Evolutionary conservation across 352 stramenopile genomes (phyloP), one percentile per base, ranked within the genome.

Genomic region (Phytophthora rubi): DNA sequence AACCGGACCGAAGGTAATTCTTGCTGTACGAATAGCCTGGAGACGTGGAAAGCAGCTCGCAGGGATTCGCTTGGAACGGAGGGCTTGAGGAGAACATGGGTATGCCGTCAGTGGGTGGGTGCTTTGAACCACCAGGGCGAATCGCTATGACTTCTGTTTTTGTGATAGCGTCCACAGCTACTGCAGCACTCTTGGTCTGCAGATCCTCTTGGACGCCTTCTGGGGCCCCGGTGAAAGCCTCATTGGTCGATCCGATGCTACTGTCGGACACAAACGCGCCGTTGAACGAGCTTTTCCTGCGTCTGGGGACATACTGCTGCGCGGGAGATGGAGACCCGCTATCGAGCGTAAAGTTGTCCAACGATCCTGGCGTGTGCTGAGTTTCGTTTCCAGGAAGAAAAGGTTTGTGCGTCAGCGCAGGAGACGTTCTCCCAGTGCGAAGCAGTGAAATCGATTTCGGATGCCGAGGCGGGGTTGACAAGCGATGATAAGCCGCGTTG

Each of bases 21-120:
- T 89, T 94, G 64, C 75, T 89, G 70, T 91, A 89, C 12, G 80
- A 88, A 61, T 92, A 92, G 0, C 81, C 86, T 30, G 86, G 86
- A 3, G 86, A 92, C 2, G 83, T 92, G 2, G 85, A 94, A 6
- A 92, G 64, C 32, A 93, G 47, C 49, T 94, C 86, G 12, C 79
- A 77, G 1, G 86, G 84, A 51, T 92, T 92, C 4, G 80, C 74
- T 68, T 90, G 78, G 26, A 92, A 92, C 10, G 84, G 82, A 16
- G 86, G 86, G 49, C 83, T 93, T 1, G 73, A 76, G 1, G 65
- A 69, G 44, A 88, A 83, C 23, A 71, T 61, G 30, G 80, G 58
- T 18, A 85, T 64, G 12, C 60, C 64, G 6, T 72, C 59, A 15
- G 63, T 32, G 4, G 59, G 26, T 49, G 70, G 18, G 13, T 57